These are phyloP conservation scores for Alnus glutinosa DNA, from an alignment of 306 rosid genomes.

Conservation along the genomic window DNA sequence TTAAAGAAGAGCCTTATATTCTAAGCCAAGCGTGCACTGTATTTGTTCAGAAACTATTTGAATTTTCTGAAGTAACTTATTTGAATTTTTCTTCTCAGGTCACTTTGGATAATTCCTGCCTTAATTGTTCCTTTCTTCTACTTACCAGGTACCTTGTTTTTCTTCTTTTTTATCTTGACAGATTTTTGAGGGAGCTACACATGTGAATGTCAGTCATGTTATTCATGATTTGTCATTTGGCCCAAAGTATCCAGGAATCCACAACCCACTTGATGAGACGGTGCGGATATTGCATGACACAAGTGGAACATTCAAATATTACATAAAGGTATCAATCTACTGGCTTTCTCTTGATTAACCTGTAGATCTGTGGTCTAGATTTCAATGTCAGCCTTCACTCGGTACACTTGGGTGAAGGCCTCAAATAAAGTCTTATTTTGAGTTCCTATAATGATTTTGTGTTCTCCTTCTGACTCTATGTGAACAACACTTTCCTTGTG, in stretches of 20 bases:
- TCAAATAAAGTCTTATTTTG: background rate
- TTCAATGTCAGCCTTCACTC: background rate
- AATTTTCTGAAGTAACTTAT: background rate
- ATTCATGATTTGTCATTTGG: constrained; percentile 97
- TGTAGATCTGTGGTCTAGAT: constrained; percentile 15
- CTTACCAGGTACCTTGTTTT: constrained; percentile 17
- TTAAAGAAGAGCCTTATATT: background rate
- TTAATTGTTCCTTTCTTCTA: constrained; percentile 9
- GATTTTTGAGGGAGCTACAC: constrained; percentile 82
- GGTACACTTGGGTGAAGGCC: background rate
- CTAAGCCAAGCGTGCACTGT: background rate
- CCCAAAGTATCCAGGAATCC: constrained; percentile 96
- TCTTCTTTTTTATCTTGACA: constrained; percentile 39
- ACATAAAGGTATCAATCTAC: constrained; percentile 71
- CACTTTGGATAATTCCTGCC: constrained; percentile 1
- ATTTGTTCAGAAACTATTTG: background rate
- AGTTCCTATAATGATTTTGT: background rate
- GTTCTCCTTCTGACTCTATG: background rate
- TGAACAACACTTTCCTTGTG: constrained; percentile 8
- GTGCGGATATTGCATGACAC: constrained; percentile 68
- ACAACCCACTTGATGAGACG: constrained; percentile 93
- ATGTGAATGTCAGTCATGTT: constrained; percentile 88
- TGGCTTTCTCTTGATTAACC: background rate
- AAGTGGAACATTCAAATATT: constrained; percentile 95
- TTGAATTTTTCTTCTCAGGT: constrained; percentile 4